These are phyloP conservation scores for Scheffersomyces lignosus DNA, from an alignment of 805 yeast genomes.

Conservation along the genomic window DNA sequence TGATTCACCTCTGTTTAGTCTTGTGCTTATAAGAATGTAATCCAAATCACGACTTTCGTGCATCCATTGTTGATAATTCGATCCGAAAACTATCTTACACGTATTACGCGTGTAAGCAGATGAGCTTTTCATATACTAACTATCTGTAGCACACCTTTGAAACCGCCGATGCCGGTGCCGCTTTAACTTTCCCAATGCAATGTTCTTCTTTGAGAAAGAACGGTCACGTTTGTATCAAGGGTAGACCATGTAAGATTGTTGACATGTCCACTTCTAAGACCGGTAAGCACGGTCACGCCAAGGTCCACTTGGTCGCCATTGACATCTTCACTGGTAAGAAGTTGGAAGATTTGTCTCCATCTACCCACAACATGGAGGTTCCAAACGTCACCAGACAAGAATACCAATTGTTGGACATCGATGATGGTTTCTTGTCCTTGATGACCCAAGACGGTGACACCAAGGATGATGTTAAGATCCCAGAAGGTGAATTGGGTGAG, in stretches of 20 bases:
- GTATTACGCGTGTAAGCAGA: too few species aligned
- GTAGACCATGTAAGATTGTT: constrained; percentile 99
- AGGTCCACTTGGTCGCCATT: constrained; percentile 98
- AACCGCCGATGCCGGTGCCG: constrained; percentile 98
- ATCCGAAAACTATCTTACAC: too few species aligned
- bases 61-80: too few species aligned
- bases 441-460: constrained; percentile 98
- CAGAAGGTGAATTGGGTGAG: constrained; percentile 98
- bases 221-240: constrained; percentile 98
- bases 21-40: too few species aligned
- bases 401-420: constrained; percentile 96
- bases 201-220: constrained; percentile 99
- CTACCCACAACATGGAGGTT: constrained; percentile 99
- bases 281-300: constrained; percentile 99
- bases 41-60: too few species aligned
- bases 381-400: constrained; percentile 96
- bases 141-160: constrained; percentile 81
- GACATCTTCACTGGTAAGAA: constrained; percentile 99
- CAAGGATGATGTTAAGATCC: constrained; percentile 98
- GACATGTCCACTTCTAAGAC: constrained; percentile 99
- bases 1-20: too few species aligned
- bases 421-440: constrained; percentile 95
- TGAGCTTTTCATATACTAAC: constrained; percentile 21
- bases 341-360: constrained; percentile 99
- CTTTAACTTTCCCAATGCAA: constrained; percentile 97